Evolutionary conservation across 148 eudicot species (phyloP).

Genomic region (Chenopodium berlandieri): DNA sequence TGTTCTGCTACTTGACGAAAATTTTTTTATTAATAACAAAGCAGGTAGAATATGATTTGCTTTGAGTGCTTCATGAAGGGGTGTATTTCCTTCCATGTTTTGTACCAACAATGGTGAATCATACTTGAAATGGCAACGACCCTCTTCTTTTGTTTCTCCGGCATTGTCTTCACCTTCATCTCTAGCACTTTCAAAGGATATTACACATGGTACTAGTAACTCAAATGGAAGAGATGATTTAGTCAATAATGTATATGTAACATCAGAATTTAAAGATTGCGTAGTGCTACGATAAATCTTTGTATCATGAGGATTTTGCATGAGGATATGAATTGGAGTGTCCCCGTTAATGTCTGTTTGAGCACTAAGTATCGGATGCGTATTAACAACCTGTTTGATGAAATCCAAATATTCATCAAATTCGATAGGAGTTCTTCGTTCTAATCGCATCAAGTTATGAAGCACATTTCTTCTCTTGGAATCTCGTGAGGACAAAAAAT

Average conservation of each 20-base stretch:
- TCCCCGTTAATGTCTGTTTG: background rate
- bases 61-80: too few relatives aligned
- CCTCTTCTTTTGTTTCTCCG: too few relatives aligned
- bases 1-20: too few relatives aligned
- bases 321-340: background rate
- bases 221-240: too few relatives aligned
- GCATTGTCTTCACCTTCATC: too few relatives aligned
- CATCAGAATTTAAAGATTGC: background rate
- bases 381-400: background rate
- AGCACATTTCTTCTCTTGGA: background rate
- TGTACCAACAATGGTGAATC: too few relatives aligned
- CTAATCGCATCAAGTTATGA: background rate
- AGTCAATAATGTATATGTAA: too few relatives aligned
- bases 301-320: background rate
- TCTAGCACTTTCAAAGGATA: accelerated
- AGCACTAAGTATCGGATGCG: background rate
- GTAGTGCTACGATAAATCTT: background rate
- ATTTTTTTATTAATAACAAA: too few relatives aligned
- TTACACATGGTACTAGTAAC: too few relatives aligned
- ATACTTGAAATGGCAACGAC: too few relatives aligned
- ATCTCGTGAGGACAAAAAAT: background rate
- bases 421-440: background rate
- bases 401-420: background rate
- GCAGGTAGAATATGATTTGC: too few relatives aligned
- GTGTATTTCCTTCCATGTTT: too few relatives aligned